These are phyloP conservation scores for Hsuehochloa calcarea DNA, from an alignment of 176 grass and related monocot species.

Conservation along the genomic window DNA sequence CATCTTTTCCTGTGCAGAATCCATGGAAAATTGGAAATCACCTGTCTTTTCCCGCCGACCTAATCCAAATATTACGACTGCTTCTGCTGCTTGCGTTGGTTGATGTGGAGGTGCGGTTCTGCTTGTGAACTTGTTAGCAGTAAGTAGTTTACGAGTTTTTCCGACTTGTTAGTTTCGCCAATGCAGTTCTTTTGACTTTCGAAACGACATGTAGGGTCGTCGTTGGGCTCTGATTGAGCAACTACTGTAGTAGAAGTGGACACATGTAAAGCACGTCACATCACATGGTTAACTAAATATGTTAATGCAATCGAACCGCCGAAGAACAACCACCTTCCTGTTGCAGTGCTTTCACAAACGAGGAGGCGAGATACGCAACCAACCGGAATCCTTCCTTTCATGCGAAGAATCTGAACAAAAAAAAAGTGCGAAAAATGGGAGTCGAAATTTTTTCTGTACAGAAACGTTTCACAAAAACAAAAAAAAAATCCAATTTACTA, in stretches of 20 bases:
- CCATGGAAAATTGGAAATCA: neutral
- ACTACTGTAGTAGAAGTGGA: neutral
- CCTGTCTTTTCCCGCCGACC: conserved; percentile 25
- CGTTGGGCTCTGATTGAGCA: neutral
- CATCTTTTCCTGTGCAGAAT: neutral
- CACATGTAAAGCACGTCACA: neutral
- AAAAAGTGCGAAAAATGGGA: too few species aligned
- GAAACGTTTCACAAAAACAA: neutral
- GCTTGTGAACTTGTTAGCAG: neutral
- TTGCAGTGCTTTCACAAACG: too few species aligned
- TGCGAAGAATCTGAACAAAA: too few species aligned
- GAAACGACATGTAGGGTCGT: neutral
- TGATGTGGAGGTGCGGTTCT: neutral
- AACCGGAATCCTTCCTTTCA: too few species aligned
- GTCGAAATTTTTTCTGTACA: neutral
- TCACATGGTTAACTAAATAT: neutral
- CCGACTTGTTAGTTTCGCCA: neutral
- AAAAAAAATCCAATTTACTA: neutral
- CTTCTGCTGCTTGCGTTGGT: too few species aligned
- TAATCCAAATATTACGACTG: neutral
- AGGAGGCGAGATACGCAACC: too few species aligned
- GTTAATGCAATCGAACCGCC: neutral
- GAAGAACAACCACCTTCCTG: neutral
- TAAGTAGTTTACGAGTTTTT: neutral
- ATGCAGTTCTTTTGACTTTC: neutral